phyloP scores from a whole-genome alignment of 805 yeast species.

The Ogataea trehaloabstinens region DNA sequence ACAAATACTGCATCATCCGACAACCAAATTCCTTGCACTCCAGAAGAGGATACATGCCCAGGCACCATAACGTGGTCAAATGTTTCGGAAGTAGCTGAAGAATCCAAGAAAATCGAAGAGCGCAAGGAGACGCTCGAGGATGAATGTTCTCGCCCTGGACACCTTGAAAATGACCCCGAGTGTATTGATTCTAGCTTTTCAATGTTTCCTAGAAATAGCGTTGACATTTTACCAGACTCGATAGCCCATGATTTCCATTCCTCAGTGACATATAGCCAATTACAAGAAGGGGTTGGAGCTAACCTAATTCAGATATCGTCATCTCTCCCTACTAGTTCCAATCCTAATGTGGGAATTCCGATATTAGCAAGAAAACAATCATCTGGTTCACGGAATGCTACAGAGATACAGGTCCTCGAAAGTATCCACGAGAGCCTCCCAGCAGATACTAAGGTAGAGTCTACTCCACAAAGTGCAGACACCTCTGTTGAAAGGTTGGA shows the following conservation, averaged over 20 bases:
- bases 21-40: constrained; percentile 13
- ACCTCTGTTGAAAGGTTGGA: constrained; percentile 16
- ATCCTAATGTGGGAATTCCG: background rate
- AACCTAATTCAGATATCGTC: constrained; percentile 17
- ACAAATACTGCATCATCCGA: constrained; percentile 1
- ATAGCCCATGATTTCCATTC: background rate
- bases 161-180: background rate
- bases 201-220: constrained; percentile 7
- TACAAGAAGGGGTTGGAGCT: constrained; percentile 13
- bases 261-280: constrained; percentile 1
- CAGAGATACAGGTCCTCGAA: constrained; percentile 22
- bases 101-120: constrained; percentile 2
- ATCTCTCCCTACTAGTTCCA: constrained; percentile 4
- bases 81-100: constrained; percentile 3
- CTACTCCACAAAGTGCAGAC: constrained; percentile 19
- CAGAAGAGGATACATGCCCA: constrained; percentile 13
- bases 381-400: background rate
- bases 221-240: constrained; percentile 1
- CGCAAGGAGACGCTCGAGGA: background rate
- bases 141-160: background rate
- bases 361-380: background rate
- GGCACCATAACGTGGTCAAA: constrained; percentile 8
- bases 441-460: background rate
- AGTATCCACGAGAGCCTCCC: constrained; percentile 15
- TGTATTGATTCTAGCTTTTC: constrained; percentile 10